Conservation (phyloP, 768 basidiomycete genomes). For the Mycena amicta region DNA sequence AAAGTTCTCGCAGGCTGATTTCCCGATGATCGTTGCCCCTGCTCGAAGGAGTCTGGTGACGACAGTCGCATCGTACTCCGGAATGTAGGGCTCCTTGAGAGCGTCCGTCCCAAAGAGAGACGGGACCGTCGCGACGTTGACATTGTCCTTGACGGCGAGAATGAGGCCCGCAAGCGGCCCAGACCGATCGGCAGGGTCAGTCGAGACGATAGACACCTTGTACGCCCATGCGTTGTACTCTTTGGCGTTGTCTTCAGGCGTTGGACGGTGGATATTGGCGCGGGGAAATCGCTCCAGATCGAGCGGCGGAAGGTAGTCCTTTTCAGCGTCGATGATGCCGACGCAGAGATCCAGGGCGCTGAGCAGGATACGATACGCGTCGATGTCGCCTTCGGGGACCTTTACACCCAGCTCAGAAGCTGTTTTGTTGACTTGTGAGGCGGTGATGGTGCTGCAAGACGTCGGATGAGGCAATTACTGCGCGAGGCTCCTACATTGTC, state of each 20-base stretch:
- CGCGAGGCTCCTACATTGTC: constrained; percentile 6
- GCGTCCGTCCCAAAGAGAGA: constrained; percentile 58
- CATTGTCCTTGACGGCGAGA: constrained; percentile 68
- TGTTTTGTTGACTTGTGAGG: constrained; percentile 13
- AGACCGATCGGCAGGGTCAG: constrained; percentile 1
- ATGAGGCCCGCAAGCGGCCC: constrained; percentile 31
- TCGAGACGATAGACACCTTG: constrained; percentile 23
- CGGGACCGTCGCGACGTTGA: constrained; percentile 51
- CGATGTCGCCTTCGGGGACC: constrained; percentile 8
- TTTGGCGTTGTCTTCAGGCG: constrained; percentile 13
- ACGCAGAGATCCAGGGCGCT: constrained; percentile 18
- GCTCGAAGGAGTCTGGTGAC: constrained; percentile 46
- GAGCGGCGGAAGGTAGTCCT: constrained; percentile 18
- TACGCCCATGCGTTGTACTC: constrained; percentile 23
- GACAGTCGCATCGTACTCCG: constrained; percentile 65
- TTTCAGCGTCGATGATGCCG: constrained; percentile 9
- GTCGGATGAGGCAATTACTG: background rate
- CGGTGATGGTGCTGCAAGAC: constrained; percentile 14
- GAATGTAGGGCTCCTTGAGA: constrained; percentile 50
- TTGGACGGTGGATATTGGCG: constrained; percentile 16
- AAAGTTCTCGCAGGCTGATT: constrained; percentile 80
- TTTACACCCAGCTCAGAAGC: constrained; percentile 11
- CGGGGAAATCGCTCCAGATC: constrained; percentile 21
- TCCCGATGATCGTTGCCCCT: constrained; percentile 61
- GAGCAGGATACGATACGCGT: constrained; percentile 14